phyloP scores from a whole-genome alignment of 805 yeast genomes.

The Saccharomyces eubayanus region DNA sequence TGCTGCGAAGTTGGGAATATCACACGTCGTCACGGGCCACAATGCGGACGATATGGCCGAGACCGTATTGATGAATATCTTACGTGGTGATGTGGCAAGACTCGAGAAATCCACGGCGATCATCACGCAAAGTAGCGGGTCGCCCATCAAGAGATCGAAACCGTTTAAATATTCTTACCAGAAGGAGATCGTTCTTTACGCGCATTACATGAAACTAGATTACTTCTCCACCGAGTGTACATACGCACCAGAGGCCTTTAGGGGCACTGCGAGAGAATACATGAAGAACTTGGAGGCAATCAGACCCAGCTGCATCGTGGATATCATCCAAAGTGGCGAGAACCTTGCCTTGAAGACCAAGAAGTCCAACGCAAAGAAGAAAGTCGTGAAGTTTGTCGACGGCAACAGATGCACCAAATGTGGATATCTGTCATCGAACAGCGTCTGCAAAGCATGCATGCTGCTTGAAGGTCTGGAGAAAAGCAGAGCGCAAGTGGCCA shows the following conservation, averaged over 20 bases:
- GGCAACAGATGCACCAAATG: constrained; percentile 80
- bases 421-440: constrained; percentile 84
- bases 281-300: constrained; percentile 85
- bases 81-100: constrained; percentile 94
- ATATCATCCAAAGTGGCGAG: constrained; percentile 91
- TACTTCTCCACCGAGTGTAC: constrained; percentile 96
- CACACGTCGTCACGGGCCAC: constrained; percentile 95
- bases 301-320: constrained; percentile 88
- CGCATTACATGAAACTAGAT: constrained; percentile 90
- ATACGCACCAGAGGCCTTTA: constrained; percentile 95
- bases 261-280: constrained; percentile 93
- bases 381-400: constrained; percentile 39
- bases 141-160: constrained; percentile 87
- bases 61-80: constrained; percentile 86
- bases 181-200: constrained; percentile 93
- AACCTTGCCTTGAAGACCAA: constrained; percentile 58
- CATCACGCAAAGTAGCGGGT: constrained; percentile 71
- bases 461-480: constrained; percentile 76
- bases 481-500: constrained; percentile 50
- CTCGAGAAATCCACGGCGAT: constrained; percentile 82
- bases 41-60: constrained; percentile 99
- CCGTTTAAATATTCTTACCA: constrained; percentile 95
- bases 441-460: constrained; percentile 87
- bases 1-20: constrained; percentile 73
- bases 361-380: constrained; percentile 36